A percentile compares a stretch with the other conserved stretches of the same genome.
Evolutionary conservation across 352 stramenopile species (phyloP).

Genomic region (Globisporangium ultimum): DNA sequence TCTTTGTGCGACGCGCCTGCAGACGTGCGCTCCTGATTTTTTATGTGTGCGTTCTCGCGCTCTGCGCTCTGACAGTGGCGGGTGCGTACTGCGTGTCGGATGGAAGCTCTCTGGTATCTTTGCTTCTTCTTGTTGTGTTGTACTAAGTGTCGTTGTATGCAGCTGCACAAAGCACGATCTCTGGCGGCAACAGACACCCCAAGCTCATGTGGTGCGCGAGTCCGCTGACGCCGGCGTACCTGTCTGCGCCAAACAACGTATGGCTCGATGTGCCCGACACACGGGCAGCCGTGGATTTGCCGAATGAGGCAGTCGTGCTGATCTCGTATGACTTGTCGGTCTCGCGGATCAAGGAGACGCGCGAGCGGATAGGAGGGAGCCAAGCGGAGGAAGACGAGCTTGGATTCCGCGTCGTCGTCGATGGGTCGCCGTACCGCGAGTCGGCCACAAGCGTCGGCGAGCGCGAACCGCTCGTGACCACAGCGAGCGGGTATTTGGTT

Average conservation of each 20-base stretch:
- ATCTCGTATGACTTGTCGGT: conserved; percentile 73
- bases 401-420: conserved; percentile 55
- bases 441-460: conserved; percentile 63
- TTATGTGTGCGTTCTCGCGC: not conserved
- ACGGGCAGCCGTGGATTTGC: conserved; percentile 39
- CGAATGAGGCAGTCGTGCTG: conserved; percentile 53
- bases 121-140: not conserved
- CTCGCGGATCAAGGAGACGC: conserved; percentile 28
- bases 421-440: conserved; percentile 56
- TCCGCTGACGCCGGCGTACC: conserved; percentile 34
- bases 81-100: not conserved
- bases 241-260: conserved; percentile 25
- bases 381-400: conserved; percentile 42
- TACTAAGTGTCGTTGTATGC: not conserved
- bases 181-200: conserved; percentile 16
- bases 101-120: not conserved
- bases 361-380: conserved; percentile 3
- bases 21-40: not conserved
- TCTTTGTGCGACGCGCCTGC: not conserved
- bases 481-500: conserved; percentile 56
- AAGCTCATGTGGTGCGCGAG: conserved; percentile 70
- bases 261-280: conserved; percentile 67
- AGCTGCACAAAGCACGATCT: not conserved
- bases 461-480: conserved; percentile 45
- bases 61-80: not conserved